Evolutionary conservation across 345 rosid genomes (phyloP), one percentile per base, ranked within the genome.

Genomic region (Lepidium africanum): DNA sequence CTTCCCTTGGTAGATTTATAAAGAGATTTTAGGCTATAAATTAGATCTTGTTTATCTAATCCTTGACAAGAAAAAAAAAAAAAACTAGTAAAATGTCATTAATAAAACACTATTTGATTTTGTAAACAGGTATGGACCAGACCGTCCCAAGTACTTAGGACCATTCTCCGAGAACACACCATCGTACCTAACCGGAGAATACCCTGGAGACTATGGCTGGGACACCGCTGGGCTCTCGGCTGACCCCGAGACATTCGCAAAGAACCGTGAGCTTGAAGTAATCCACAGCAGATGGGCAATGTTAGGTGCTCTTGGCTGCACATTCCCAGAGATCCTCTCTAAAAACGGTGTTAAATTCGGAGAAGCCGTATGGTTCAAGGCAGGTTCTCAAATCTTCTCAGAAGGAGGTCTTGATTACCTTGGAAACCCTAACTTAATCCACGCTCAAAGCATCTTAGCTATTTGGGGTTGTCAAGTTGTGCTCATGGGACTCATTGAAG

Each of bases 251-350:
- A 93, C 98, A 59, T 90, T 90, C 39, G 85, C 98, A 67, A 93
- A 88, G 87, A 92, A 89, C 87, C 95, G 96, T 42, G 98, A 92
- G 84, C 92, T 89, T 11, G 98, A 89, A 71, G 98, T 92, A 42
- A 89, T 89, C 81, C 98, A 92, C 84, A 59, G 83, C 87, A 80
- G 98, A 81, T 92, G 98, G 96, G 98, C 96, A 5, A 92, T 92
- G 98, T 87, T 92, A 15, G 96, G 98, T 1, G 98, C 98, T 17
- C 86, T 89, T 0, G 95, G 96, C 6, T 92, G 96, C 13, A 89
- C 87, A 73, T 87, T 92, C 87, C 98, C 98, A 0, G 96, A 92
- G 78, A 41, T 92, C 47, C 96, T 92, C 23, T 63, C 87, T 16
- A 92, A 63, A 83, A 89, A 92, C 7, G 98, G 96, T 12, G 96